Evolutionary conservation across 1,139 yeast genomes (phyloP).

Genomic region (Candida dubliniensis): DNA sequence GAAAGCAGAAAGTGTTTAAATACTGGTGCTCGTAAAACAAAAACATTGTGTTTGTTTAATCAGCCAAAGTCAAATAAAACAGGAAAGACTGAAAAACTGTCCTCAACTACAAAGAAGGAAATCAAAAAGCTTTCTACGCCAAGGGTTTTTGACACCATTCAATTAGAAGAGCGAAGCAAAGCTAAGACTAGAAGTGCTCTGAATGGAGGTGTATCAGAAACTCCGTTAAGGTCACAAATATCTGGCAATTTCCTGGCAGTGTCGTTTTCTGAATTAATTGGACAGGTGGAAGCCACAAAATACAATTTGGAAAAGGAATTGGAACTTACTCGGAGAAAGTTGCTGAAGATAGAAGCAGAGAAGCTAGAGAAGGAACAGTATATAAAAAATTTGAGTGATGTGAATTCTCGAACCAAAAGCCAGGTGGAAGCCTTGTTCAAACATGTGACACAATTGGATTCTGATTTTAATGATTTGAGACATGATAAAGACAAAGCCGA

Average conservation of each 20-base stretch:
- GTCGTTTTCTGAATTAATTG: slow-evolving; percentile 1
- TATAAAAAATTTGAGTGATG: neutral
- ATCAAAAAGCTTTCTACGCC: too few species aligned
- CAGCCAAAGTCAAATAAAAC: too few species aligned
- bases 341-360: neutral
- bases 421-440: neutral
- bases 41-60: too few species aligned
- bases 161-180: too few species aligned
- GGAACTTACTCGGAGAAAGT: neutral
- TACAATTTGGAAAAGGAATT: neutral
- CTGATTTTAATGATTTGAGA: neutral
- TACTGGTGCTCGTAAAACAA: too few species aligned
- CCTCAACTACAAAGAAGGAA: too few species aligned
- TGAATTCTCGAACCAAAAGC: neutral
- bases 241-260: neutral
- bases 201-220: too few species aligned
- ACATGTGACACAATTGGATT: neutral
- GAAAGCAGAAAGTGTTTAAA: too few species aligned
- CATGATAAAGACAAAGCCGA: neutral
- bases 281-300: slow-evolving; percentile 1
- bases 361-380: neutral
- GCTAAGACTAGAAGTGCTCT: too few species aligned
- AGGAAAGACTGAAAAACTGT: too few species aligned
- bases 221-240: too few species aligned
- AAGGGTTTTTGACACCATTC: too few species aligned